Conservation (phyloP, 2,329 filamentous ascomycete genomes). For the Fusarium pseudoanthophilum region DNA sequence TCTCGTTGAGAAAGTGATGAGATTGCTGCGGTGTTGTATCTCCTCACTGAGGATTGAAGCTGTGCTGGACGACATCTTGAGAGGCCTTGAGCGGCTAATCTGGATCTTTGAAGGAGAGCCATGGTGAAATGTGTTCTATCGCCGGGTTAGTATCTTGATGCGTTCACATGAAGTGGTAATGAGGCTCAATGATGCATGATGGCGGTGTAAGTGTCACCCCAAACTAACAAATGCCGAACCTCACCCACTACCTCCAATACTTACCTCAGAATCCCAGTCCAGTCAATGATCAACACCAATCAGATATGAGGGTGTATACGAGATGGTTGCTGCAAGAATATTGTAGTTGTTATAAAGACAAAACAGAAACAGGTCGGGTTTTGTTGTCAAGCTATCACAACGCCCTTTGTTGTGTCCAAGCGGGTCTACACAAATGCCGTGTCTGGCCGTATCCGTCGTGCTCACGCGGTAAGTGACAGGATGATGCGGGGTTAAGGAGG, state of each 20-base stretch:
- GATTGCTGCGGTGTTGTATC: slow-evolving; percentile 36
- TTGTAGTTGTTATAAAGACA: neutral
- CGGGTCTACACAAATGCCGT: slow-evolving; percentile 26
- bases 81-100: slow-evolving; percentile 39
- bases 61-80: slow-evolving; percentile 32
- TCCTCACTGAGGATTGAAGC: slow-evolving; percentile 20
- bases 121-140: slow-evolving; percentile 31
- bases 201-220: slow-evolving; percentile 7
- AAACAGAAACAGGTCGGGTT: slow-evolving; percentile 23
- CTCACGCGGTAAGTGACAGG: slow-evolving; percentile 24
- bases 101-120: slow-evolving; percentile 42
- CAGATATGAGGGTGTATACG: neutral
- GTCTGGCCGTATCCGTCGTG: slow-evolving; percentile 25
- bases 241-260: neutral
- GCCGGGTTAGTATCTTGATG: slow-evolving; percentile 9
- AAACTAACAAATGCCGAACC: neutral
- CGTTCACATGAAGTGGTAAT: neutral
- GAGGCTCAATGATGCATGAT: neutral
- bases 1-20: slow-evolving; percentile 24
- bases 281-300: slow-evolving; percentile 2
- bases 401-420: slow-evolving; percentile 33
- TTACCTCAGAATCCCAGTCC: neutral
- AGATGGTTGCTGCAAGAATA: neutral
- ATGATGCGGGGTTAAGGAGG: slow-evolving; percentile 29
- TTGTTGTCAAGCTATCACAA: slow-evolving; percentile 15